phyloP scores from a whole-genome alignment of 2,329 filamentous ascomycete species.

The Pseudopyricularia javanii region DNA sequence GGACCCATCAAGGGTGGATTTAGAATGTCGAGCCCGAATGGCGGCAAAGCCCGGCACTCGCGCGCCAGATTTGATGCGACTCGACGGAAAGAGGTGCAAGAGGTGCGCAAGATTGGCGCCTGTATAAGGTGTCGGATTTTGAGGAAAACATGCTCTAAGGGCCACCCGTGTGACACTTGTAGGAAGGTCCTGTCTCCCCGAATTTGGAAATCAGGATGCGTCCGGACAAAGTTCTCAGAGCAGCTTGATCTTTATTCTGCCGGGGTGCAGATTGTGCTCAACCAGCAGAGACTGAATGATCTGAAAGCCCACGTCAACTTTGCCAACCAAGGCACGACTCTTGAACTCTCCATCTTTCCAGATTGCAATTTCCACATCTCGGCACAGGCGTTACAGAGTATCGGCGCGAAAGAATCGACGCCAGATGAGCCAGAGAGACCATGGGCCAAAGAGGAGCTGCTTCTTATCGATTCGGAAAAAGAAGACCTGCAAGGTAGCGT shows the following conservation, averaged over 20 bases:
- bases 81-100: constrained; percentile 52
- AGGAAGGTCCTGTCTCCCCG: constrained; percentile 50
- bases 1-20: constrained; percentile 31
- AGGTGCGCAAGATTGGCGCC: constrained; percentile 51
- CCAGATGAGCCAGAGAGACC: not conserved
- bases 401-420: constrained; percentile 14
- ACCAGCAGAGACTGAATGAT: constrained; percentile 44
- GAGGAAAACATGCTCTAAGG: constrained; percentile 54
- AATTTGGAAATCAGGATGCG: constrained; percentile 53
- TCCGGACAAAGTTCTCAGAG: constrained; percentile 48
- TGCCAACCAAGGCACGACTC: constrained; percentile 32
- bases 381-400: constrained; percentile 29
- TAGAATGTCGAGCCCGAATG: constrained; percentile 39
- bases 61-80: constrained; percentile 44
- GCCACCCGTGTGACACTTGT: constrained; percentile 50
- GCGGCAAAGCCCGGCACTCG: constrained; percentile 34
- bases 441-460: constrained; percentile 13
- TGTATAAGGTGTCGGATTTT: constrained; percentile 55
- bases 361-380: constrained; percentile 25
- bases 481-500: constrained; percentile 48
- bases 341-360: constrained; percentile 49
- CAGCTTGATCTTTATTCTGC: constrained; percentile 52
- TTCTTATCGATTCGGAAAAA: constrained; percentile 49
- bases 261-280: constrained; percentile 49
- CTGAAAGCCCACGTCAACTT: constrained; percentile 38